Evolutionary conservation across 495 filamentous ascomycete species (phyloP), one percentile per base, ranked within the genome.

Genomic region (Articulospora tetracladia): DNA sequence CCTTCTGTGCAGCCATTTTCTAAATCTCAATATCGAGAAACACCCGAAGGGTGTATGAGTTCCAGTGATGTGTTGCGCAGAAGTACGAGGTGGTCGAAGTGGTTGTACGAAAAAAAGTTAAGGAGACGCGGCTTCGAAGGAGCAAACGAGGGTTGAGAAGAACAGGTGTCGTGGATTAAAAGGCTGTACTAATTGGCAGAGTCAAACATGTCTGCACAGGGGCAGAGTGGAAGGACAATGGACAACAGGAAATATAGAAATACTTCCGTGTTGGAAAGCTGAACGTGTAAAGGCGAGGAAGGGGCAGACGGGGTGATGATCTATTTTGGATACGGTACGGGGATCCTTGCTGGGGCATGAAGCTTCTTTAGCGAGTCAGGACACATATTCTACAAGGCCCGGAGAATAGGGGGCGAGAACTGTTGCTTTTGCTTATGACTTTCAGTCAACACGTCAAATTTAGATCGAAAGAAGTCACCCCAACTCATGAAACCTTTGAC

Each of bases 221-320:
- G 55, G 20, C 55, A 56, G 53, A 27, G 60, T 48, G 17, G 30
- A 50, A 54, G 57, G 58, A 28, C 34, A 51, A 36, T 24, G 19
- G 20, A 44, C 27, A 39, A 47, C 59, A 49, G 53, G 26, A 61
- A 57, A 26, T 56, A 25, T 51, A n/a, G 23, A 44, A 49, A 44
- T 44, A 44, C 39, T 75, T 74, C 26, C 86, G 83, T 23, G 93
- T 79, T 24, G 89, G 89, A 19, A 74, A 68, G 69, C 91, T 93
- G 10, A 89, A 87, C 2, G 68, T 87, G 86, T 46, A 97, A 78
- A 41, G 92, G 87, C 53, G 95, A 71, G 69, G 7, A 15, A 34
- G 15, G 30, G 39, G 17, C 39, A 19, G 39, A 12, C 39, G 11
- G 39, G 39, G 39, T 44, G 39, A 8, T 44, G 15, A n/a, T n/a